These are phyloP conservation scores for Diaporthe caulivora DNA, from an alignment of 2,329 filamentous ascomycete genomes.

Conservation along the genomic window DNA sequence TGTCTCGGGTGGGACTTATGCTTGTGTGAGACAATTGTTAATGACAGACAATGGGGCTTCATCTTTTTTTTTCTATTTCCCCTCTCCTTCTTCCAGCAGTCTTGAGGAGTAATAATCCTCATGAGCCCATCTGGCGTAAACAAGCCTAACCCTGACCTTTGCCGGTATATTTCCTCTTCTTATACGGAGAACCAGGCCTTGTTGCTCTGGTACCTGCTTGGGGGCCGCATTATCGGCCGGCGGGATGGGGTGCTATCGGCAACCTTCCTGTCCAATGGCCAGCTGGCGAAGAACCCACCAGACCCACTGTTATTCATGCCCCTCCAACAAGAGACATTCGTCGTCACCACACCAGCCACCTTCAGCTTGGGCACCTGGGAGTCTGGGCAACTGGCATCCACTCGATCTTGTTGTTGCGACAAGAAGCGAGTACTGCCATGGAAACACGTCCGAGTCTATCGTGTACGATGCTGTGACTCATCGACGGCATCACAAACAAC, in stretches of 20 bases:
- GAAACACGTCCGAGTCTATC: background rate
- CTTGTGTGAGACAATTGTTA: background rate
- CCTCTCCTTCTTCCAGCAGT: too few relatives aligned
- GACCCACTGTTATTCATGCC: slow-evolving; percentile 21
- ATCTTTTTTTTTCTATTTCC: background rate
- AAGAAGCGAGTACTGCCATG: background rate
- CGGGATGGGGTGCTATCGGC: slow-evolving; percentile 17
- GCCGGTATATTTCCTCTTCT: background rate
- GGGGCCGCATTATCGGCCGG: background rate
- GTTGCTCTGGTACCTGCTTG: background rate
- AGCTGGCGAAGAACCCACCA: slow-evolving; percentile 1
- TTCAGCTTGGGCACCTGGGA: background rate
- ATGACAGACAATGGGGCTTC: background rate
- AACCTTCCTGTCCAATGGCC: slow-evolving; percentile 15
- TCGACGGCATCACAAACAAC: background rate
- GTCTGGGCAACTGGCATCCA: background rate
- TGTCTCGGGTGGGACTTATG: background rate
- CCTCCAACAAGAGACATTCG: slow-evolving; percentile 3
- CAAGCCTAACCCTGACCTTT: background rate
- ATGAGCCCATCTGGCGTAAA: background rate
- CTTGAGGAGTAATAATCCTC: background rate
- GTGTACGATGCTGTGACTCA: slow-evolving; percentile 4
- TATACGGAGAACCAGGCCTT: background rate
- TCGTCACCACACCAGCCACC: slow-evolving; percentile 23
- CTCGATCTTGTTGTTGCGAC: slow-evolving; percentile 11